Percentiles rank a stretch among this genome's conserved stretches.
phyloP scores from a whole-genome alignment of 345 rosid genomes.

The Murraya paniculata region DNA sequence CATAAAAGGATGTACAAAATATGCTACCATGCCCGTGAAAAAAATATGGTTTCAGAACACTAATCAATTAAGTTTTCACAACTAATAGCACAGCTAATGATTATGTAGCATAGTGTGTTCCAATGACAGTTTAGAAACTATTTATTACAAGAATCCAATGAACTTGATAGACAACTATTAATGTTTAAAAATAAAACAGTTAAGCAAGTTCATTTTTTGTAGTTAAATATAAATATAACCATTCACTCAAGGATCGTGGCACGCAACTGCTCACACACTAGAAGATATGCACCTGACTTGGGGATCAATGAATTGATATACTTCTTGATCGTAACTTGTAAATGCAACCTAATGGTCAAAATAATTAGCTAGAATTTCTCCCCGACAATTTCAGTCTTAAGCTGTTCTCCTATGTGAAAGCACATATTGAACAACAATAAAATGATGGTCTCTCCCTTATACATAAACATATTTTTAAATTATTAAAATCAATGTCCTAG shows the following conservation, averaged over 20 bases:
- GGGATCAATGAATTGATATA: background rate
- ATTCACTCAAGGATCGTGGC: background rate
- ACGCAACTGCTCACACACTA: background rate
- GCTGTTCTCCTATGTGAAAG: background rate
- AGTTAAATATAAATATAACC: background rate
- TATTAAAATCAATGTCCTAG: background rate
- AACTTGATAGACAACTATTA: background rate
- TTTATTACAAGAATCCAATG: slow-evolving; percentile 2
- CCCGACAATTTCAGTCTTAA: background rate
- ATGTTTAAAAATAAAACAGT: background rate
- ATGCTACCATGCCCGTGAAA: background rate
- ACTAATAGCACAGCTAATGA: background rate
- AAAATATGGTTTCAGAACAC: background rate
- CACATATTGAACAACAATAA: background rate
- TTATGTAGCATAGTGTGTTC: background rate
- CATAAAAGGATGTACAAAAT: background rate
- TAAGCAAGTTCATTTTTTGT: background rate
- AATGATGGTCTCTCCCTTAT: background rate
- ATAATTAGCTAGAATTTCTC: background rate
- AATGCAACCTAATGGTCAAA: background rate
- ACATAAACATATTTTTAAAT: background rate
- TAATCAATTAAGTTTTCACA: background rate
- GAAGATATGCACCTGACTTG: background rate
- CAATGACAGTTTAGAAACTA: background rate
- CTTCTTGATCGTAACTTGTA: background rate